Conservation (phyloP, 805 yeast genomes). For the Tetrapisispora iriomotensis region DNA sequence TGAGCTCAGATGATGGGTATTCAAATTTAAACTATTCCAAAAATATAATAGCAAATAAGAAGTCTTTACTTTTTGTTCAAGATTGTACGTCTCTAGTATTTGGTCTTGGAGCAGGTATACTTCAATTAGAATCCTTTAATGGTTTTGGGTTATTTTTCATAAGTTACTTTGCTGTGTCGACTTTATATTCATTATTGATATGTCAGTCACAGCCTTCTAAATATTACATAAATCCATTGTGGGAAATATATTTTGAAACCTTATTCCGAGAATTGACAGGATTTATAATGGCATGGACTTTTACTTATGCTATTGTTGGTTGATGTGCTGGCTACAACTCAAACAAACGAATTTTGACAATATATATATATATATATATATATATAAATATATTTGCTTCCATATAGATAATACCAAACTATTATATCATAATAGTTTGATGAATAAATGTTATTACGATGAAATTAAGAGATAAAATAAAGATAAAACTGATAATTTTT, state of each 20-base stretch:
- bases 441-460: too few relatives aligned
- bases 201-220: constrained; percentile 29
- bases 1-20: constrained; percentile 1
- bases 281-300: constrained; percentile 50
- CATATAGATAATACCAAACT: background rate
- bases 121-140: constrained; percentile 38
- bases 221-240: constrained; percentile 33
- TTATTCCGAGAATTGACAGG: constrained; percentile 41
- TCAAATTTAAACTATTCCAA: background rate
- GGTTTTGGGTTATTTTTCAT: constrained; percentile 40
- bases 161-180: constrained; percentile 29
- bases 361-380: background rate
- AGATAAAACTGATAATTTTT: too few relatives aligned
- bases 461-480: too few relatives aligned
- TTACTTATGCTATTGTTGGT: constrained; percentile 39
- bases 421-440: too few relatives aligned
- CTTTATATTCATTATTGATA: constrained; percentile 27
- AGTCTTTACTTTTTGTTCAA: constrained; percentile 26
- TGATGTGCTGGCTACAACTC: constrained; percentile 5
- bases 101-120: constrained; percentile 48
- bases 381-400: background rate
- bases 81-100: constrained; percentile 41
- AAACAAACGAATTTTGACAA: background rate
- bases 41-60: constrained; percentile 10
- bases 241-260: constrained; percentile 36